Conservation (phyloP, 306 rosid genomes). For the Vachellia pachyceras region DNA sequence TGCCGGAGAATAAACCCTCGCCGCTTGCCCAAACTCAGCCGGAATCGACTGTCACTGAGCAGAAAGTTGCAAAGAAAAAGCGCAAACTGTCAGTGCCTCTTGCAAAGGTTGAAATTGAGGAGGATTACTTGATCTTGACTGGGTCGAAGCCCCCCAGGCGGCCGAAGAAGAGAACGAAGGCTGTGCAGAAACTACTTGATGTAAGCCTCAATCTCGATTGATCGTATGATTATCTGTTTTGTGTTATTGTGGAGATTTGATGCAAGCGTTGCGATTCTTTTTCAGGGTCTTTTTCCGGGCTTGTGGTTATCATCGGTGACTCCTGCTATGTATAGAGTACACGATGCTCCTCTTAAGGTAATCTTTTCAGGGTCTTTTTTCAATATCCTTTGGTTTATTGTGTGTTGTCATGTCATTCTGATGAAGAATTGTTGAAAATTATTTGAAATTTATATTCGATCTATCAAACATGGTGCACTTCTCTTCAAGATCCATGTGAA, state of each 20-base stretch:
- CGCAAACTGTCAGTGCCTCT: conserved; percentile 34
- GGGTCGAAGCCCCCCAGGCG: conserved; percentile 38
- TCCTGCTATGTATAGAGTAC: conserved; percentile 35
- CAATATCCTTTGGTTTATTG: background rate
- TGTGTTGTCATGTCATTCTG: background rate
- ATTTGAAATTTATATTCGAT: background rate
- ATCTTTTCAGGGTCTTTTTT: conserved; percentile 3
- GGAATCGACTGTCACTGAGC: background rate
- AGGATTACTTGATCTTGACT: conserved; percentile 39
- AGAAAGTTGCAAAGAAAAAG: conserved; percentile 7
- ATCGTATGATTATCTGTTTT: background rate
- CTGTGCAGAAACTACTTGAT: conserved; percentile 41
- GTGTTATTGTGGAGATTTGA: conserved; percentile 33
- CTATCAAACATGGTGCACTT: background rate
- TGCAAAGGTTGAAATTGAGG: conserved; percentile 41
- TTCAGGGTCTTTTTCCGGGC: conserved; percentile 50
- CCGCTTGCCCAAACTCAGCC: background rate
- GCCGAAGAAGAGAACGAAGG: conserved; percentile 44
- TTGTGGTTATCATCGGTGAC: conserved; percentile 20
- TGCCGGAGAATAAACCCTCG: background rate
- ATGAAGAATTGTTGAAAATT: conserved; percentile 5
- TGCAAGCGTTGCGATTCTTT: conserved; percentile 18
- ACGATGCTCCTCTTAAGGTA: conserved; percentile 46
- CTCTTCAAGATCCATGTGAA: background rate
- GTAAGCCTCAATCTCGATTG: conserved; percentile 26